Percentiles rank a stretch among this genome's conserved stretches.
phyloP scores from a whole-genome alignment of 352 stramenopile genomes.

The Globisporangium cylindrosporum region DNA sequence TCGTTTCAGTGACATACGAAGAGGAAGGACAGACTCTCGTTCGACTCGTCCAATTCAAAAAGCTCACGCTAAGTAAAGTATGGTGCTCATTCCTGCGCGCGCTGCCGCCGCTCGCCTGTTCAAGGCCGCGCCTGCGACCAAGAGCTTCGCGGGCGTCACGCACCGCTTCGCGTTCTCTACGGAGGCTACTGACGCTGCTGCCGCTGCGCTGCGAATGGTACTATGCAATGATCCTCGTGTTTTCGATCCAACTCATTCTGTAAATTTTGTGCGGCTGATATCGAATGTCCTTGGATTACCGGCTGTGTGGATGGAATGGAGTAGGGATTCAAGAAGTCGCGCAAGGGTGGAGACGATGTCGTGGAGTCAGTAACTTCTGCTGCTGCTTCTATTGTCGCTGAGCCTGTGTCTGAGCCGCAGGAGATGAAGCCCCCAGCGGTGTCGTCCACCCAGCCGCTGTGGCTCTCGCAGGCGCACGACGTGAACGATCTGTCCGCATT shows the following conservation, averaged over 20 bases:
- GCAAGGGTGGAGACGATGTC: constrained; percentile 29
- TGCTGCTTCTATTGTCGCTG: constrained; percentile 5
- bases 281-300: not conserved
- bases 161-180: constrained; percentile 46
- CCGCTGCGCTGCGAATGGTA: constrained; percentile 72
- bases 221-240: not conserved
- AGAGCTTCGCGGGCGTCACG: constrained; percentile 8
- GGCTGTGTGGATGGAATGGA: not conserved
- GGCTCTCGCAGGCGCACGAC: constrained; percentile 68
- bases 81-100: constrained; percentile 43
- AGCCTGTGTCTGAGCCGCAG: constrained; percentile 24
- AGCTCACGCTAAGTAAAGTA: constrained; percentile 11
- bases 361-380: constrained; percentile 5
- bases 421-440: constrained; percentile 38
- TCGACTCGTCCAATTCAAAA: constrained; percentile 1
- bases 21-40: not conserved
- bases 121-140: constrained; percentile 11
- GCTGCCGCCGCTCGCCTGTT: constrained; percentile 33
- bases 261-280: not conserved
- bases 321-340: constrained; percentile 57
- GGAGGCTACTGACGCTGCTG: constrained; percentile 66
- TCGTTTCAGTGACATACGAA: not conserved
- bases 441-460: constrained; percentile 69
- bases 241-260: not conserved
- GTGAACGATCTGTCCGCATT: constrained; percentile 67